Percentiles rank a stretch among this genome's conserved stretches.
These are phyloP conservation scores for Aspergillus clavatus DNA, from an alignment of 2,329 filamentous ascomycete genomes.

Conservation along the genomic window DNA sequence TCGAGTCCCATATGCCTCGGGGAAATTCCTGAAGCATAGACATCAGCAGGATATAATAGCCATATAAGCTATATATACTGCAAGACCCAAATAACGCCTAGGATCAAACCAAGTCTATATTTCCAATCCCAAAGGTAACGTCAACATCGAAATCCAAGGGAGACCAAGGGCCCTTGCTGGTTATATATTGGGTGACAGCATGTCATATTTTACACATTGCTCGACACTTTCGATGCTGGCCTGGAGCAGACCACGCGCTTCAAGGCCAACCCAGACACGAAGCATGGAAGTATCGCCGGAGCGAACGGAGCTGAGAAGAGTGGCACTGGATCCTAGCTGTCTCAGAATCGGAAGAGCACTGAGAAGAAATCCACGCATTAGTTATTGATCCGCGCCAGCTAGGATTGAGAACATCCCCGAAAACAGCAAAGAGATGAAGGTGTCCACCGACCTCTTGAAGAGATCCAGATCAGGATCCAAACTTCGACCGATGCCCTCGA, in stretches of 20 bases:
- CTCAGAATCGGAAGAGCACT: conserved; percentile 86
- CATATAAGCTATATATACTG: no score
- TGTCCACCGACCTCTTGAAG: conserved; percentile 59
- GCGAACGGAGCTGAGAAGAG: conserved; percentile 57
- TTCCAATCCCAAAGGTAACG: no score
- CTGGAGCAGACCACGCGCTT: conserved; percentile 83
- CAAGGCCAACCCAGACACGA: conserved; percentile 84
- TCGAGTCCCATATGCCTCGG: no score
- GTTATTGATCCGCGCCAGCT: conserved; percentile 1
- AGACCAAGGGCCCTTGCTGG: not conserved
- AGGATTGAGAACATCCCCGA: not conserved
- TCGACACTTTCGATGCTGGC: conserved; percentile 87
- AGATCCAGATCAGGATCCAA: conserved; percentile 84
- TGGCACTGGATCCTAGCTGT: conserved; percentile 66
- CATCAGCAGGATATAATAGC: no score
- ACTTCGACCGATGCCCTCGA: conserved; percentile 88
- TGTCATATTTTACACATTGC: conserved; percentile 83
- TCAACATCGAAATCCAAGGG: no score
- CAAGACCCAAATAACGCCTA: no score
- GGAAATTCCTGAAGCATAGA: no score
- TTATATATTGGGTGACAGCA: conserved; percentile 79
- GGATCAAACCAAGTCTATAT: no score
- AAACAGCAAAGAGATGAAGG: not conserved
- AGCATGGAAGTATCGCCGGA: conserved; percentile 78
- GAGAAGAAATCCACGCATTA: conserved; percentile 26